Base-by-base conservation (phyloP, 1,139 yeast species). In the Taphrina wiesneri region DNA sequence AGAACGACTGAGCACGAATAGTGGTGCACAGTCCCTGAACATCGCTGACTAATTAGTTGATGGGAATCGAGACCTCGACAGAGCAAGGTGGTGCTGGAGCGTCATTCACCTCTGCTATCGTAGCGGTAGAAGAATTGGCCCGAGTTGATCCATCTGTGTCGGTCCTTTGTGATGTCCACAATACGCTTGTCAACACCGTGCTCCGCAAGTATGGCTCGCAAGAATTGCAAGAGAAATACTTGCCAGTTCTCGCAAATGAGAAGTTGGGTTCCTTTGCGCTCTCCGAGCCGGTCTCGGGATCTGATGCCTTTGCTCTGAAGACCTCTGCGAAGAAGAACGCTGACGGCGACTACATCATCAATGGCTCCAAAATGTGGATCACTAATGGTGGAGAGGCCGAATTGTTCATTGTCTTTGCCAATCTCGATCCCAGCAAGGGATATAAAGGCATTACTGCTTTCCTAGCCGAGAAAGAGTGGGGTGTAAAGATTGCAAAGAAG, bases 391-490 rank as follows among this genome's bases (percentile, higher is more conserved):
- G 73, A 17, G 82, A 79, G 71, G 82, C 82, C n/a, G 81, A 76
- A 53, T 68, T 79, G 25, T 79, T 79, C 70, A 70, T 79, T 28
- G 76, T 79, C 45, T 75, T 79, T 68, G 82, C 82, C 57, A 79
- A 76, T 70, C 72, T 77, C 39, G 81, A 77, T 65, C 81, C 81
- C 19, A 71, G 75, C 62, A 72, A 75, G 72, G 82, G 82, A 39
- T 79, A 79, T 75, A 77, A 77, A 72, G 82, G 82, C 30, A 79
- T 79, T 72, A 79, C 82, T n/a, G 78, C 79, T 28, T 79, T 79
- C 67, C 76, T 79, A 15, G 80, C 78, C 13, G 80, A 78, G 66
- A 77, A 77, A 71, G 78, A 75, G 13, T 70, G 72, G 76, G 82
- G 82, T 39, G 74, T 79, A 39, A 71, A 76, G 67, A 77, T 79